These are phyloP conservation scores for Peronospora tabacina DNA, from an alignment of 352 stramenopile species.

Conservation along the genomic window DNA sequence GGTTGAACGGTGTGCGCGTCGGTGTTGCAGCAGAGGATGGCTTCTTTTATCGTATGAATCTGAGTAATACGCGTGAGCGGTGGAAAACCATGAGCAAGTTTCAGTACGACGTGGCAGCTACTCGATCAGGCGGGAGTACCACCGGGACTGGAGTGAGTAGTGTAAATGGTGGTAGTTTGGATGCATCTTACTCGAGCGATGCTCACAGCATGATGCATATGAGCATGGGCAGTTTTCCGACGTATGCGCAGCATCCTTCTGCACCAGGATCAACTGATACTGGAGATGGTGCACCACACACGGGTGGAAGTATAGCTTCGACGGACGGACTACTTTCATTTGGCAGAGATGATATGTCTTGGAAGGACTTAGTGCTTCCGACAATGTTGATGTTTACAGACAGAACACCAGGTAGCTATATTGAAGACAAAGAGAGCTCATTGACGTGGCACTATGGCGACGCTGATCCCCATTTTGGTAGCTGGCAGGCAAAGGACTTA, in stretches of 20 bases:
- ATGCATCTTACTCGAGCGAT: conserved; percentile 31
- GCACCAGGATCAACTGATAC: conserved; percentile 15
- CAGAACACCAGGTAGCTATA: conserved; percentile 67
- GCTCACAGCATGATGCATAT: conserved; percentile 34
- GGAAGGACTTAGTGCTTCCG: conserved; percentile 72
- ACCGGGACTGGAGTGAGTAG: conserved; percentile 22
- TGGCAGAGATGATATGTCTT: conserved; percentile 55
- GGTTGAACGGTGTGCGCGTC: conserved; percentile 66
- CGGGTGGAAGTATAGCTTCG: conserved; percentile 21
- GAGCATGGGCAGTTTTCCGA: conserved; percentile 41
- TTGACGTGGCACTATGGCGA: conserved; percentile 86
- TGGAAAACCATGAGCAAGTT: conserved; percentile 86
- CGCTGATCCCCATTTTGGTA: conserved; percentile 77
- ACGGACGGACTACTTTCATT: conserved; percentile 36
- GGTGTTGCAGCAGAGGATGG: conserved; percentile 70
- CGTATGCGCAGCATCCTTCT: conserved; percentile 30
- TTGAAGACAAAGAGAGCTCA: conserved; percentile 81
- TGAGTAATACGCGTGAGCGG: conserved; percentile 55
- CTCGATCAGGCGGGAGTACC: conserved; percentile 27
- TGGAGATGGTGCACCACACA: conserved; percentile 16
- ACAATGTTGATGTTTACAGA: conserved; percentile 76
- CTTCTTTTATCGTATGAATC: conserved; percentile 77
- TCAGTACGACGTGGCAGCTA: conserved; percentile 51
- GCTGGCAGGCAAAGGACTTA: conserved; percentile 86
- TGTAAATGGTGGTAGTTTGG: conserved; percentile 21